Evolutionary conservation across 192 early-diverging fungal genomes (phyloP), one percentile per base, ranked within the genome.

Genomic region (Nowakowskiella sp.): DNA sequence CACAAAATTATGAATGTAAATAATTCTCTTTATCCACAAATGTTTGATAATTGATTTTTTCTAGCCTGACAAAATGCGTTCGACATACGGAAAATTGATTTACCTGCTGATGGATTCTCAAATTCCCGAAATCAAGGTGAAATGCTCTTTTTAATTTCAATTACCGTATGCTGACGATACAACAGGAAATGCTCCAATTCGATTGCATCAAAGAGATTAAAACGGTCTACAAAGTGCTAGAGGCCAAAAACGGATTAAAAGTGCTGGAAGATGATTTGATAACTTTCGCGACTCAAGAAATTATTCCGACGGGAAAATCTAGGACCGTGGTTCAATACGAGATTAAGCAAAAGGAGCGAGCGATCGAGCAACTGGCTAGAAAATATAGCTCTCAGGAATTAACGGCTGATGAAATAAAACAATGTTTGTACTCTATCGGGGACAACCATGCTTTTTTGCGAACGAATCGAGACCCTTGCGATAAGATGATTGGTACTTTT

Each of bases 401-500:
- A 9, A 26, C 60, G 2, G 52, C 54, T 4, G 66, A 71, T 21
- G 30, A 27, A 2, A 87, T 99, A 54, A 70, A 73, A 31, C 81
- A 81, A 48, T 94, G 92, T 56, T 73, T 99, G 16, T 94, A 99
- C 66, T 89, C 86, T 47, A 96, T 99, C 60, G 96, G 96, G 47
- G 96, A 99, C 59, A 97, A 99, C 65, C 88, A 97, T 68, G 82
- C 87, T 26, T 99, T 90, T 70, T 68, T 99, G 64, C 68, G 92
- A 33, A 51, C 59, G 16, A 72, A 61, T 60, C 77, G 94, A 43
- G 94, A 99, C 64, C 91, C 94, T 1, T 99, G 96, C 65, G 89
- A 93, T 43, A 85, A 85, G 53, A 94, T 99, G 86, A 78, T 80
- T 44, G 50, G 27, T 59, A 60, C n/a, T 6, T 39, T n/a, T 19